These are phyloP conservation scores for Hygrophila difformis DNA, from an alignment of 257 asterid genomes.

Conservation along the genomic window DNA sequence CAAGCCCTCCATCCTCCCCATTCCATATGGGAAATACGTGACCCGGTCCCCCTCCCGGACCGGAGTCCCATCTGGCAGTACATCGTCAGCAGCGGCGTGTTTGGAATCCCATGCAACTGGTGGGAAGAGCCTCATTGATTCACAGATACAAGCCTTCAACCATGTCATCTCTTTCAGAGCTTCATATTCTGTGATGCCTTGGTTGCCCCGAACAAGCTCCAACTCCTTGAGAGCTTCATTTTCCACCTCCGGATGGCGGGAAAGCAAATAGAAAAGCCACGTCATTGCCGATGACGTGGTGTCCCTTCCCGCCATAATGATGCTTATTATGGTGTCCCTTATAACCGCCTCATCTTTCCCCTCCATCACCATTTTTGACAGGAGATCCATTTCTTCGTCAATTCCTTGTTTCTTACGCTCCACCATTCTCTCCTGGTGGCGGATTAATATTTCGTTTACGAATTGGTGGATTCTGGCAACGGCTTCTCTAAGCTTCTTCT, in stretches of 20 bases:
- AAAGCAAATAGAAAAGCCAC: slow-evolving; percentile 51
- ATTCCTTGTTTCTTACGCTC: not conserved
- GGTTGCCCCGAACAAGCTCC: not conserved
- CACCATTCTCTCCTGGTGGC: slow-evolving; percentile 15
- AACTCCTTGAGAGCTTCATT: slow-evolving; percentile 29
- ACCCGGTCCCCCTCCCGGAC: slow-evolving; percentile 52
- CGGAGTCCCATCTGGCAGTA: slow-evolving; percentile 40
- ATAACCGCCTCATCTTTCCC: slow-evolving; percentile 26
- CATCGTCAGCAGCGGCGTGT: slow-evolving; percentile 30
- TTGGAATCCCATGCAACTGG: slow-evolving; percentile 71
- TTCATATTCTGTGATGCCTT: slow-evolving; percentile 12
- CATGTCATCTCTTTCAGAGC: slow-evolving; percentile 22
- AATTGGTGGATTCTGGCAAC: slow-evolving; percentile 30
- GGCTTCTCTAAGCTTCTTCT: slow-evolving; percentile 35
- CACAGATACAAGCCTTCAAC: slow-evolving; percentile 53
- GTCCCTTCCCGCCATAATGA: slow-evolving; percentile 65
- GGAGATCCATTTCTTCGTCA: slow-evolving; percentile 20
- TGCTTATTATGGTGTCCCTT: slow-evolving; percentile 51
- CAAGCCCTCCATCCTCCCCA: slow-evolving; percentile 65
- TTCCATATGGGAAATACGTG: slow-evolving; percentile 70
- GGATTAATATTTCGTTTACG: slow-evolving; percentile 22
- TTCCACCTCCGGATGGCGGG: slow-evolving; percentile 32
- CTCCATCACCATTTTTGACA: slow-evolving; percentile 31
- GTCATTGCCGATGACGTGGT: slow-evolving; percentile 71
- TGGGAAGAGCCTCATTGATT: slow-evolving; percentile 53